Percentiles rank a stretch among this genome's conserved stretches.
These are phyloP conservation scores for Leccinum griseonigrum DNA, from an alignment of 1,284 basidiomycete genomes.

Conservation along the genomic window DNA sequence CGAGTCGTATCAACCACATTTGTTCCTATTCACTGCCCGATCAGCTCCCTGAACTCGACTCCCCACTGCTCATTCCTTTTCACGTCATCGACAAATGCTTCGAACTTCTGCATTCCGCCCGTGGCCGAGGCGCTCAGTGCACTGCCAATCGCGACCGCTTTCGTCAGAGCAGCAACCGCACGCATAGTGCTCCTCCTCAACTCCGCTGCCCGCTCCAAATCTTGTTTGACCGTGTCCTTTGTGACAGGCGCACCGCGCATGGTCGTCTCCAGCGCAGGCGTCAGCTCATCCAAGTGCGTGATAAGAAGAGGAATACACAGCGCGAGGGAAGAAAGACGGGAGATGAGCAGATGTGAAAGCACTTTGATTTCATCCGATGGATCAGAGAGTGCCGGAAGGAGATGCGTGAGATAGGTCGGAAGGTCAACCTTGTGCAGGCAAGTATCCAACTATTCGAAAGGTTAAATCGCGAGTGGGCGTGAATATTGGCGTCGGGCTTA, in stretches of 20 bases:
- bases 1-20: neutral
- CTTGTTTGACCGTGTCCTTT: conserved; percentile 96
- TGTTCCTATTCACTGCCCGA: conserved; percentile 22
- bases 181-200: conserved; percentile 86
- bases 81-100: conserved; percentile 69
- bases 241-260: conserved; percentile 91
- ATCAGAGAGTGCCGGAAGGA: conserved; percentile 84
- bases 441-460: conserved; percentile 70
- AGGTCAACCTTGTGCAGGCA: conserved; percentile 85
- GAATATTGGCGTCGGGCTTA: conserved; percentile 35
- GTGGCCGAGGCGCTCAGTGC: conserved; percentile 55
- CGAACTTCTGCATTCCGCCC: conserved; percentile 52
- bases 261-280: conserved; percentile 78
- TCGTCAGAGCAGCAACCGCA: conserved; percentile 83
- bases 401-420: conserved; percentile 78
- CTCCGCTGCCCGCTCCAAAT: conserved; percentile 91
- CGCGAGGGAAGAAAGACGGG: conserved; percentile 83
- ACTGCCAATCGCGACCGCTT: conserved; percentile 51
- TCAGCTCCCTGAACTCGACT: conserved; percentile 63
- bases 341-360: conserved; percentile 92
- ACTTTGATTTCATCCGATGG: conserved; percentile 97
- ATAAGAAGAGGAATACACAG: conserved; percentile 29
- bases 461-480: conserved; percentile 11
- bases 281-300: conserved; percentile 83
- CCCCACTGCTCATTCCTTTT: conserved; percentile 65